Evolutionary conservation across 2,329 filamentous ascomycete species (phyloP), one percentile per base, ranked within the genome.

Genomic region (Fonsecaea nubica): DNA sequence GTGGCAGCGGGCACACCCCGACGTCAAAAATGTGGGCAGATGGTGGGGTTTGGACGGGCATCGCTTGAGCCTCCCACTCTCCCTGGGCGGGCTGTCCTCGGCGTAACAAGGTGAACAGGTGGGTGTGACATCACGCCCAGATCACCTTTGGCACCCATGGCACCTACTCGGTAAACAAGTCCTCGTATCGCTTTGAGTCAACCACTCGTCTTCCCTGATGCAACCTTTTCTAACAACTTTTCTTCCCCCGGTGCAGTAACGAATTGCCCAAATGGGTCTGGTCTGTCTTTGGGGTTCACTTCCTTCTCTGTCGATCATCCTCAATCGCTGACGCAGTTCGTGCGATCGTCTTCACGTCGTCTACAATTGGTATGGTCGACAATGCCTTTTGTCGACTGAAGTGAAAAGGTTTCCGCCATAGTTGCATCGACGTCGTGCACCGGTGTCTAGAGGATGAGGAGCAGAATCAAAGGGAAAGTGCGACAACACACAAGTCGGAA

Each of bases 1-100:
- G 45, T 50, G 45, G 45, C 45, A 25, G 45, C 45, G 45, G 45
- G 45, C 18, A 9, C 18, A 25, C 18, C 45, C 45, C 21, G 21
- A 50, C 45, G 45, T 50, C 45, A 50, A 50, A 50, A 50, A 10
- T 50, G 45, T 50, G 45, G 45, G 45, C 45, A 50, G 21, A 50
- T 8, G 45, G 45, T 50, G 45, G 45, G 40, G 40, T 7, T 45
- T 18, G 6, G 2, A n/a, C 15, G 40, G 40, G 40, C 40, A 21
- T 15, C 15, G 21, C 6, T 45, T 25, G 25, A 25, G 25, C 25
- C 25, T 25, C 25, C 25, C 25, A 25, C 25, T 25, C 25, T 25
- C 25, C 25, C 2, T 25, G 25, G 25, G 25, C 25, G 40, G n/a
- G n/a, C 1, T 4, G 21, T 35, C 15, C 15, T 52, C 45, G 33